phyloP scores from a whole-genome alignment of 1,139 yeast species.

The Protomyces macrosporus region DNA sequence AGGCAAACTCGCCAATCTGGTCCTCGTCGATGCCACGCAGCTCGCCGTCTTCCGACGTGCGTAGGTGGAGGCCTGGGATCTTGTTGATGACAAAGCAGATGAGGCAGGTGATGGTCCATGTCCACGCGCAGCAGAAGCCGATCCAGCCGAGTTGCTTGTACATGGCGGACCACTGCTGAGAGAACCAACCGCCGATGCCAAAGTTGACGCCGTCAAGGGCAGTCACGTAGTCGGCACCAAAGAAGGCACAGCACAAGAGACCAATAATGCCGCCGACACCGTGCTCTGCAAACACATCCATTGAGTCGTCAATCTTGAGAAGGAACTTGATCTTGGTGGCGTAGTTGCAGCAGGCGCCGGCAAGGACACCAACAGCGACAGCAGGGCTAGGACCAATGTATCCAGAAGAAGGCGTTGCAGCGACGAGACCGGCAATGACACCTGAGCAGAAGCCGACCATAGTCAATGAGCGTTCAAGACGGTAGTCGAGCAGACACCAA shows the following conservation, averaged over 20 bases:
- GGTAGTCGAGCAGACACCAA: conserved; percentile 86
- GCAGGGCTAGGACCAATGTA: conserved; percentile 89
- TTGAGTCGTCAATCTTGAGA: conserved; percentile 78
- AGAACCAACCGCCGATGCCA: conserved; percentile 85
- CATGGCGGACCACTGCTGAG: conserved; percentile 84
- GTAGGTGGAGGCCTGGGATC: conserved; percentile 66
- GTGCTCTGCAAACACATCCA: conserved; percentile 96
- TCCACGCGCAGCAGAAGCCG: conserved; percentile 67
- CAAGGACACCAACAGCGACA: conserved; percentile 69
- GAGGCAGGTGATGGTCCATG: conserved; percentile 70
- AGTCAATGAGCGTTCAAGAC: conserved; percentile 85
- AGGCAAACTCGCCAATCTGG: conserved; percentile 97
- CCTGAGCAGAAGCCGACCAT: conserved; percentile 96
- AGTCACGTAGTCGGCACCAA: conserved; percentile 80
- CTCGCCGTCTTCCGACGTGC: conserved; percentile 81
- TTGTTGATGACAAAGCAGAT: conserved; percentile 68
- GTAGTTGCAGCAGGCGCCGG: conserved; percentile 84
- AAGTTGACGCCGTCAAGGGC: conserved; percentile 59
- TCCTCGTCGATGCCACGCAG: conserved; percentile 90
- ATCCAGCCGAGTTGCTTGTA: conserved; percentile 84
- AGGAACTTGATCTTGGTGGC: conserved; percentile 82
- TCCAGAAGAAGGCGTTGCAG: conserved; percentile 94
- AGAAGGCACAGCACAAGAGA: conserved; percentile 75
- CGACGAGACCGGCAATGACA: conserved; percentile 87
- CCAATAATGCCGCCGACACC: conserved; percentile 94